Conservation (phyloP, 495 filamentous ascomycete species). For the Hyaloscypha variabilis region DNA sequence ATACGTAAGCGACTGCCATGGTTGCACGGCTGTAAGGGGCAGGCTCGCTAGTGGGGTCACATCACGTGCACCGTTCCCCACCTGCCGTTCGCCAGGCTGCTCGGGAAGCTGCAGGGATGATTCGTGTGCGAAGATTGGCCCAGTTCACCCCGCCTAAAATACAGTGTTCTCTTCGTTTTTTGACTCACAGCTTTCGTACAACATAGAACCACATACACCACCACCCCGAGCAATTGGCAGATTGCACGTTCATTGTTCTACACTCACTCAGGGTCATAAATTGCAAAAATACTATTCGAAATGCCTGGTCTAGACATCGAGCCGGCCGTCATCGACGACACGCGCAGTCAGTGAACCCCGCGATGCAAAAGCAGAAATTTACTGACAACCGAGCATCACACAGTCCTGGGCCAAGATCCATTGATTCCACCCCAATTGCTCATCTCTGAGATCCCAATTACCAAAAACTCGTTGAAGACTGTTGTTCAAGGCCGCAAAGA, state of each 20-base stretch:
- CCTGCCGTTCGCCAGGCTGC: no score
- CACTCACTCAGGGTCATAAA: neutral
- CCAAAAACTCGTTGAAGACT: slow-evolving; percentile 61
- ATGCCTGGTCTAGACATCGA: slow-evolving; percentile 34
- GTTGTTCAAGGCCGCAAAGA: slow-evolving; percentile 84
- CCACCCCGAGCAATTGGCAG: neutral
- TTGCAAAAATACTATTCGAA: neutral
- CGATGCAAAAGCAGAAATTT: slow-evolving; percentile 4
- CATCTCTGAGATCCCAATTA: slow-evolving; percentile 83
- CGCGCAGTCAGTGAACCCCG: slow-evolving; percentile 30
- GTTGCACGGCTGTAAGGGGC: no score
- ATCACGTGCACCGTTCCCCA: no score
- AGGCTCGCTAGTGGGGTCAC: no score
- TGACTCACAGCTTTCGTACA: neutral
- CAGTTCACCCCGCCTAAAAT: neutral
- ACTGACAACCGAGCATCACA: slow-evolving; percentile 9
- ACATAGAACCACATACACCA: neutral
- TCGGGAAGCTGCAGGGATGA: no score
- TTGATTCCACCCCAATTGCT: slow-evolving; percentile 89
- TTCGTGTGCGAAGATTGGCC: no score
- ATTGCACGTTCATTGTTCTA: neutral
- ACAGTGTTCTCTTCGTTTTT: neutral
- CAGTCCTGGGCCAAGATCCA: slow-evolving; percentile 94
- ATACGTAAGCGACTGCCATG: no score
- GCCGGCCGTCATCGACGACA: slow-evolving; percentile 30